Evolutionary conservation across 805 yeast genomes (phyloP).

Genomic region (Sugiyamaella chiloensis): DNA sequence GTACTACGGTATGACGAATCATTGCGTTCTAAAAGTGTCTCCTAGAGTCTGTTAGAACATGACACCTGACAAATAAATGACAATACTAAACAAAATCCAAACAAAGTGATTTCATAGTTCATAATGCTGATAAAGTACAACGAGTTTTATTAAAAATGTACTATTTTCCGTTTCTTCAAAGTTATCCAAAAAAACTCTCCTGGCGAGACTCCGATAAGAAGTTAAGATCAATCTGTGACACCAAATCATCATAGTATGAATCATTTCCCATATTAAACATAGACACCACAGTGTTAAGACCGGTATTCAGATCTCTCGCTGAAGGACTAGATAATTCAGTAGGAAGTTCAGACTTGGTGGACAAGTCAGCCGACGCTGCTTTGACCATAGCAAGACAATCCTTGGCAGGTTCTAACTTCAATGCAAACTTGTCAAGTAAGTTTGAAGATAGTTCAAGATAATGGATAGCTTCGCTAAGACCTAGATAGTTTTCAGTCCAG

Average conservation of each 20-base stretch:
- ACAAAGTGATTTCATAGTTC: too few species aligned
- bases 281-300: constrained; percentile 15
- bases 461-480: constrained; percentile 5
- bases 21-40: constrained; percentile 9
- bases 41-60: too few species aligned
- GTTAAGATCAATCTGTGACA: constrained; percentile 16
- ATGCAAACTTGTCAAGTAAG: constrained; percentile 13
- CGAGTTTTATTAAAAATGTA: too few species aligned
- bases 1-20: constrained; percentile 40
- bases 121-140: too few species aligned
- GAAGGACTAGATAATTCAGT: neutral
- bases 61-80: too few species aligned
- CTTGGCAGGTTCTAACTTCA: constrained; percentile 20
- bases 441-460: constrained; percentile 12
- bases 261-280: constrained; percentile 20
- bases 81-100: too few species aligned
- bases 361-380: constrained; percentile 2
- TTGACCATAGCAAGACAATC: constrained; percentile 15
- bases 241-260: constrained; percentile 15
- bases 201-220: constrained; percentile 7
- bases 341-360: neutral
- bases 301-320: neutral
- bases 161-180: too few species aligned
- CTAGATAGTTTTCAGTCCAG: constrained; percentile 8
- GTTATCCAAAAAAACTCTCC: too few species aligned